Percentiles rank a stretch among this genome's conserved stretches.
Evolutionary conservation across 2,329 filamentous ascomycete species (phyloP).

Genomic region (Sporothrix sp.): DNA sequence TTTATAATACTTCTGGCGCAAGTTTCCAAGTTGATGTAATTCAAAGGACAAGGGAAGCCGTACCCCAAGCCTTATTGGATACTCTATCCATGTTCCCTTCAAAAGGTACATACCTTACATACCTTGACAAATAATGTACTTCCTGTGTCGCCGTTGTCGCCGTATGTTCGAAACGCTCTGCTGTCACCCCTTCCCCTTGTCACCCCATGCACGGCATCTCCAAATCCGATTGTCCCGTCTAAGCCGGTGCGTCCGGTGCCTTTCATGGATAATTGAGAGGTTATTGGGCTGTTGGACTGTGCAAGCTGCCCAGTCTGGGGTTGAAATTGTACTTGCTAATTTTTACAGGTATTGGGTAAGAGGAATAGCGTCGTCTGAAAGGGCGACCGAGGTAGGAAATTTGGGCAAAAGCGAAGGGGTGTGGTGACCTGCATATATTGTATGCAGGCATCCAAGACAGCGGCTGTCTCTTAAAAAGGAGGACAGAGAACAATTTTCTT

Average conservation of each 20-base stretch:
- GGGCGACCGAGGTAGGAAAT: background rate
- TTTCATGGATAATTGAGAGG: background rate
- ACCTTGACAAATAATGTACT: no score
- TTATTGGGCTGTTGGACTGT: background rate
- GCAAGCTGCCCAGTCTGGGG: background rate
- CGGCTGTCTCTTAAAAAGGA: no score
- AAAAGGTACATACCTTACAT: no score
- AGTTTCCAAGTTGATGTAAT: no score
- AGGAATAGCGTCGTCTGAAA: background rate
- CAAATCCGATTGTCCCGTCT: background rate
- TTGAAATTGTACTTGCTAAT: no score
- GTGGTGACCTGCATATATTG: slow-evolving; percentile 1
- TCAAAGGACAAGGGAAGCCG: no score
- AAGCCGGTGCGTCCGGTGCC: no score
- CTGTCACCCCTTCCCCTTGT: background rate
- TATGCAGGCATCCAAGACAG: slow-evolving; percentile 2
- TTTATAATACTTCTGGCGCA: no score
- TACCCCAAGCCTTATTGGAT: no score
- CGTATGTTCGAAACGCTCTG: slow-evolving; percentile 3
- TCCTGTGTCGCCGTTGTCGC: background rate
- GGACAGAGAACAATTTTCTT: no score
- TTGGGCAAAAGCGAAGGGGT: background rate
- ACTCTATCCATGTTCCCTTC: no score
- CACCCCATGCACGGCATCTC: background rate
- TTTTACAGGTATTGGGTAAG: slow-evolving; percentile 2